Conservation (phyloP, 352 stramenopile genomes). For the Globisporangium cederbergense region DNA sequence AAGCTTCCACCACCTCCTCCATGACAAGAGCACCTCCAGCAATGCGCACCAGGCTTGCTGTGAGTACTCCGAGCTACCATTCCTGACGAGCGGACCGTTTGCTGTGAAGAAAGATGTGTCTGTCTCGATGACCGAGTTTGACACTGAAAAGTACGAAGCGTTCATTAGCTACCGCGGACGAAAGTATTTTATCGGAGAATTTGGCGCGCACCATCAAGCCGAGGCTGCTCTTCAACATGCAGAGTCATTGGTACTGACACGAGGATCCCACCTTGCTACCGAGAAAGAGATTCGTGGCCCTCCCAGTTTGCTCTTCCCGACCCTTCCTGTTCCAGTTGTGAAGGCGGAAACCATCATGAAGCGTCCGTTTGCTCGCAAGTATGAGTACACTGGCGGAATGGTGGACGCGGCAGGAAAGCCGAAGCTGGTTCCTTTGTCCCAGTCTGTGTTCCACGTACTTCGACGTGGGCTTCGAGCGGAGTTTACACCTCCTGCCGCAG, state of each 20-base stretch:
- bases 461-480: conserved; percentile 19
- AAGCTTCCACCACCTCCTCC: conserved; percentile 41
- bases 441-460: conserved; percentile 36
- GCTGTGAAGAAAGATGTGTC: conserved; percentile 40
- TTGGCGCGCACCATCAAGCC: conserved; percentile 39
- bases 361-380: conserved; percentile 43
- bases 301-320: conserved; percentile 32
- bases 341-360: conserved; percentile 42
- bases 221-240: conserved; percentile 40
- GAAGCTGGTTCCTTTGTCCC: conserved; percentile 37
- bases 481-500: neutral
- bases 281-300: conserved; percentile 23
- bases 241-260: conserved; percentile 26
- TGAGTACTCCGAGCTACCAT: conserved; percentile 29
- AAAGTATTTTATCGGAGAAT: conserved; percentile 50
- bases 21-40: conserved; percentile 19
- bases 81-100: conserved; percentile 39
- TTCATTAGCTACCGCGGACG: conserved; percentile 41
- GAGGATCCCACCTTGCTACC: conserved; percentile 31
- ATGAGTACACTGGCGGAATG: conserved; percentile 40
- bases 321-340: conserved; percentile 28
- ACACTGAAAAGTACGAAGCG: conserved; percentile 50
- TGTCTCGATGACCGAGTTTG: conserved; percentile 33
- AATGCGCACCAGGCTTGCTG: conserved; percentile 25
- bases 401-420: conserved; percentile 28